phyloP scores from a whole-genome alignment of 176 grass and related monocot genomes.

The Phyllostachys edulis region DNA sequence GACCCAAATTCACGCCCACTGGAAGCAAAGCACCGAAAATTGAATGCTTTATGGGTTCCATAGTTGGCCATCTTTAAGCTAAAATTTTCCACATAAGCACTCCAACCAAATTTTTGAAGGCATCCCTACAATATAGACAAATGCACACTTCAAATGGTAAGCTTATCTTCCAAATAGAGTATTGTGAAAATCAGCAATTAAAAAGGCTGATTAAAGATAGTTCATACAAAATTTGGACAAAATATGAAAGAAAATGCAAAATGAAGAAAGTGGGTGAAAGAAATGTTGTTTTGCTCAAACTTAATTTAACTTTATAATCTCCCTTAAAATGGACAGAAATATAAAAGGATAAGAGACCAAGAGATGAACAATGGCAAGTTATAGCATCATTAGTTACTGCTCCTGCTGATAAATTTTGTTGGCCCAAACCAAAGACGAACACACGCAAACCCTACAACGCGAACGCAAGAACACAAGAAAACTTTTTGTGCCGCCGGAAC shows the following conservation, averaged over 20 bases:
- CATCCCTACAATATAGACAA: slow-evolving; percentile 31
- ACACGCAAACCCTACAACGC: no score
- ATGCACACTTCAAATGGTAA: neutral
- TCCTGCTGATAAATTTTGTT: neutral
- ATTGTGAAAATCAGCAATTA: neutral
- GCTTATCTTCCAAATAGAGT: neutral
- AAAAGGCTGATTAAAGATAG: neutral
- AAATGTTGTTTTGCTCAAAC: neutral
- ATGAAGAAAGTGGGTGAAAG: neutral
- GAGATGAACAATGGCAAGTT: neutral
- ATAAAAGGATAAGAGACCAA: neutral
- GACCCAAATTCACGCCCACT: slow-evolving; percentile 25
- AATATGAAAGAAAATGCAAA: neutral
- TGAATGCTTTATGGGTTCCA: neutral
- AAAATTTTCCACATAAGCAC: neutral
- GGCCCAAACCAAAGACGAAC: no score
- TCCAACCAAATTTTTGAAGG: neutral
- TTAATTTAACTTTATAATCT: neutral
- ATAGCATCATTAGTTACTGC: neutral
- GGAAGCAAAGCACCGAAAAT: slow-evolving; percentile 34
- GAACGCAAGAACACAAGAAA: no score
- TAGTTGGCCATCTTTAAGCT: slow-evolving; percentile 5
- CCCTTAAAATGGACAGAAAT: neutral
- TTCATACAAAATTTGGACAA: neutral
- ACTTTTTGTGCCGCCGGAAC: no score